Base-by-base conservation (phyloP, 2,329 filamentous ascomycete species). In the Harringtonia lauricola region DNA sequence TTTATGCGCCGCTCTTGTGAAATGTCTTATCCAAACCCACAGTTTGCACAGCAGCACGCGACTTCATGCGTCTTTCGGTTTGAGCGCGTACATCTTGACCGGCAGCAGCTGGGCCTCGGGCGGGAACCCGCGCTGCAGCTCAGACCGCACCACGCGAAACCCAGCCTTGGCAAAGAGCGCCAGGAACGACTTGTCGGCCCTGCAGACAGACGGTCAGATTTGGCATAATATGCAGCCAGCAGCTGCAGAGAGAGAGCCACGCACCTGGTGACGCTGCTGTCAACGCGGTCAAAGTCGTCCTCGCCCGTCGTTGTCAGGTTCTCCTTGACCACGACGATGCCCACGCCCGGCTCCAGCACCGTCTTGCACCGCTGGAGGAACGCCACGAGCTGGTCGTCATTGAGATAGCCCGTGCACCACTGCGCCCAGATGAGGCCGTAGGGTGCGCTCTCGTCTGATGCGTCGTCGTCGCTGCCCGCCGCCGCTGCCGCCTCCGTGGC, bases 361-460 rank as follows among this genome's bases (percentile, higher is more conserved):
- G 60, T 52, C 39, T 70, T 72, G 57, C 85, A 85, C 22, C 76
- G 68, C 44, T 64, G 53, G 15, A 95, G 62, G 55, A 81, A 94
- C 2, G 64, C 65, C 1, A 83, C 67, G 4, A 95, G 58, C 58
- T 94, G 79, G 8, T 62, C 63, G 57, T 95, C 87, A 0, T 76
- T 87, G 43, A 95, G 65, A 59, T 95, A 83, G 21, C 86, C 83
- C 8, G 90, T 62, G 60, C 88, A 95, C 88, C 89, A 95, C 61
- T 95, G 89, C 42, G 76, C 82, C 86, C 86, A 95, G 48, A 95
- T 79, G 37, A 95, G 60, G 57, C 89, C 83, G 61, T 95, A 95
- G 39, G 15, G 26, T n/a, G n/a, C n/a, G 9, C 61, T 54, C 10
- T 57, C 65, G 2, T 62, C 55, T 1, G 54, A 62, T 1, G 22